Evolutionary conservation across 1,139 yeast species (phyloP).

Genomic region (Debaryomyces psychrophilus): DNA sequence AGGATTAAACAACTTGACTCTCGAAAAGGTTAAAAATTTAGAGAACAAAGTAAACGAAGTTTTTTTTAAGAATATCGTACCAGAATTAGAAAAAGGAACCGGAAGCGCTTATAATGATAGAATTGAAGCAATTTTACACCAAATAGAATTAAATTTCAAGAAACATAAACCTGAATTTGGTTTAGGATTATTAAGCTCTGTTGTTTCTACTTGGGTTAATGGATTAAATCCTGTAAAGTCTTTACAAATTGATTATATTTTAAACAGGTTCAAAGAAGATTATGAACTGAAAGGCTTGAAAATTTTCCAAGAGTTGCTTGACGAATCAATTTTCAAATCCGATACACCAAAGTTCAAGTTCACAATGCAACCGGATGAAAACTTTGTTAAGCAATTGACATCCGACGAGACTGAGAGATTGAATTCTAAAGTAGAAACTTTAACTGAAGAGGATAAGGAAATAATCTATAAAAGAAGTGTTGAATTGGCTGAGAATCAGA

Average conservation of each 20-base stretch:
- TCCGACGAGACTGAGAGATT: conserved; percentile 63
- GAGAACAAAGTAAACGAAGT: conserved; percentile 49
- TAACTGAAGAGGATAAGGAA: conserved; percentile 61
- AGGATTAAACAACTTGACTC: conserved; percentile 78
- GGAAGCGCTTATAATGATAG: conserved; percentile 61
- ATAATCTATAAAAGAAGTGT: conserved; percentile 62
- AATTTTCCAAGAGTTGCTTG: conserved; percentile 61
- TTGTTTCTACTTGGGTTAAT: conserved; percentile 85
- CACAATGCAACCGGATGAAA: conserved; percentile 70
- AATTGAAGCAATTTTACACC: conserved; percentile 84
- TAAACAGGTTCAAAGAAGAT: conserved; percentile 63
- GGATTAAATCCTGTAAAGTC: conserved; percentile 69
- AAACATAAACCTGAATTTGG: conserved; percentile 94
- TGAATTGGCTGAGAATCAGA: conserved; percentile 63
- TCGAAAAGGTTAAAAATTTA: conserved; percentile 50
- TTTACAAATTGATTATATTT: conserved; percentile 64
- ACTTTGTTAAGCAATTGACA: conserved; percentile 51
- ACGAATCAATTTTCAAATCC: conserved; percentile 50
- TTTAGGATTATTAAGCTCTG: conserved; percentile 67
- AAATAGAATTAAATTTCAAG: conserved; percentile 78
- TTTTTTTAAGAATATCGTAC: conserved; percentile 37
- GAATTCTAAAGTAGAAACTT: conserved; percentile 37
- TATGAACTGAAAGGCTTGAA: conserved; percentile 55
- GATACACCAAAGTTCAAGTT: conserved; percentile 64
- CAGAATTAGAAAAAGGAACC: conserved; percentile 40